phyloP scores from a whole-genome alignment of 2,329 filamentous ascomycete genomes.

The Apiospora koreana region DNA sequence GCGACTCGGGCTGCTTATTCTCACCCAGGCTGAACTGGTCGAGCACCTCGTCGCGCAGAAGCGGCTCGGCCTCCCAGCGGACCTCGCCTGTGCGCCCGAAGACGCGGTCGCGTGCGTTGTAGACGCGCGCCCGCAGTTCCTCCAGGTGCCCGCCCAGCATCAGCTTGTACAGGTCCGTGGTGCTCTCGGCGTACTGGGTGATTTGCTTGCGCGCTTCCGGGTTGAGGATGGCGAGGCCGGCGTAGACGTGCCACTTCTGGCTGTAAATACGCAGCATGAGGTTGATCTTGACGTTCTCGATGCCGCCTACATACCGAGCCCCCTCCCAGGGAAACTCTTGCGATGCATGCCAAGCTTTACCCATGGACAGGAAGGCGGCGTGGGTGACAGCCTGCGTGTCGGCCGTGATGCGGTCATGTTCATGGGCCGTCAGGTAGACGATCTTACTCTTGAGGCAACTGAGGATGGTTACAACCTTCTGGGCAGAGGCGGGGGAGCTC shows the following conservation, averaged over 20 bases:
- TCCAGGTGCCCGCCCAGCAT: constrained; percentile 85
- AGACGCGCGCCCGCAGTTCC: constrained; percentile 74
- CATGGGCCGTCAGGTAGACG: constrained; percentile 81
- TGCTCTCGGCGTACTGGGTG: constrained; percentile 86
- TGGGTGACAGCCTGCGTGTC: constrained; percentile 98
- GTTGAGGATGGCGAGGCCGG: constrained; percentile 94
- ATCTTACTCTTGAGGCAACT: constrained; percentile 82
- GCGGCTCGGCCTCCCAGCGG: constrained; percentile 61
- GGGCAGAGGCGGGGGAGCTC: constrained; percentile 73
- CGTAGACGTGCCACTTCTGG: constrained; percentile 99
- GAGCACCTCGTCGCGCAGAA: constrained; percentile 81
- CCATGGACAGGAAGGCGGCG: constrained; percentile 96
- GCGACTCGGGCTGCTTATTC: constrained; percentile 59
- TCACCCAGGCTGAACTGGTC: constrained; percentile 86
- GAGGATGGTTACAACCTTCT: constrained; percentile 79
- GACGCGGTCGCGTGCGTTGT: constrained; percentile 65
- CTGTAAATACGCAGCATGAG: constrained; percentile 95
- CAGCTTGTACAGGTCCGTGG: constrained; percentile 93
- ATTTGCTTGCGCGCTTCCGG: constrained; percentile 92
- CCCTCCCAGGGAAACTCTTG: constrained; percentile 97
- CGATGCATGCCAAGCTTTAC: constrained; percentile 94
- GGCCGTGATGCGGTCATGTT: constrained; percentile 96
- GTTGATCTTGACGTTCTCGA: constrained; percentile 99
- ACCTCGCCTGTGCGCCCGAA: constrained; percentile 69
- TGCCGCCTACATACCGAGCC: constrained; percentile 91